phyloP scores from a whole-genome alignment of 768 basidiomycete genomes.

The Leucocoprinus sp. region DNA sequence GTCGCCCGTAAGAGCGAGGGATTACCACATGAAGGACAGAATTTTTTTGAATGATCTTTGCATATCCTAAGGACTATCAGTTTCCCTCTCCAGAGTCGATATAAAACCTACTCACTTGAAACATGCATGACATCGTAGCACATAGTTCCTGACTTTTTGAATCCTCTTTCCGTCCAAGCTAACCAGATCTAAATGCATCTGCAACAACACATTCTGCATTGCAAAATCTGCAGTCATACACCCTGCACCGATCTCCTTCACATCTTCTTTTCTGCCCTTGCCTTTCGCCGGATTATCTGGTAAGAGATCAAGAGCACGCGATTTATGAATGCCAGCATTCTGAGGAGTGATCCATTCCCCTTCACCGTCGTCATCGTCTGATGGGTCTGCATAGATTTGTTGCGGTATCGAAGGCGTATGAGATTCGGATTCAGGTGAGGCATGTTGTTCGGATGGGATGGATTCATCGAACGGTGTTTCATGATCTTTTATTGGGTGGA shows the following conservation, averaged over 20 bases:
- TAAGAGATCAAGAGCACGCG: slow-evolving; percentile 75
- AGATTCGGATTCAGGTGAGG: slow-evolving; percentile 9
- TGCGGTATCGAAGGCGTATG: slow-evolving; percentile 17
- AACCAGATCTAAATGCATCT: slow-evolving; percentile 88
- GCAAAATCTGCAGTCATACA: slow-evolving; percentile 99
- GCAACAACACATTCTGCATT: slow-evolving; percentile 95
- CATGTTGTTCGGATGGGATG: background rate
- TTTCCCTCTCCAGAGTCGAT: background rate
- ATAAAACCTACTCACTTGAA: slow-evolving; percentile 71
- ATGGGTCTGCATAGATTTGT: slow-evolving; percentile 67
- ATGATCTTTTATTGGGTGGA: slow-evolving; percentile 11
- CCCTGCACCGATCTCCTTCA: slow-evolving; percentile 52
- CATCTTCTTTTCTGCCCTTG: slow-evolving; percentile 23
- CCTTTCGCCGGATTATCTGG: slow-evolving; percentile 39
- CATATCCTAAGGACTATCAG: slow-evolving; percentile 59
- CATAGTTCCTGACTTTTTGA: slow-evolving; percentile 89
- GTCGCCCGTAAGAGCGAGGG: slow-evolving; percentile 85
- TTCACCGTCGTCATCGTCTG: slow-evolving; percentile 72
- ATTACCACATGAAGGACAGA: slow-evolving; percentile 97
- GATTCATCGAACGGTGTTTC: slow-evolving; percentile 1
- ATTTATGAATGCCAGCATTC: slow-evolving; percentile 82
- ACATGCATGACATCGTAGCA: slow-evolving; percentile 94
- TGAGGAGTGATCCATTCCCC: slow-evolving; percentile 97
- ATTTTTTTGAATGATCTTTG: slow-evolving; percentile 90
- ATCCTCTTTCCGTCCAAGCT: slow-evolving; percentile 88